Conservation (phyloP, 208 protist species). For the Leishmania guyanensis region DNA sequence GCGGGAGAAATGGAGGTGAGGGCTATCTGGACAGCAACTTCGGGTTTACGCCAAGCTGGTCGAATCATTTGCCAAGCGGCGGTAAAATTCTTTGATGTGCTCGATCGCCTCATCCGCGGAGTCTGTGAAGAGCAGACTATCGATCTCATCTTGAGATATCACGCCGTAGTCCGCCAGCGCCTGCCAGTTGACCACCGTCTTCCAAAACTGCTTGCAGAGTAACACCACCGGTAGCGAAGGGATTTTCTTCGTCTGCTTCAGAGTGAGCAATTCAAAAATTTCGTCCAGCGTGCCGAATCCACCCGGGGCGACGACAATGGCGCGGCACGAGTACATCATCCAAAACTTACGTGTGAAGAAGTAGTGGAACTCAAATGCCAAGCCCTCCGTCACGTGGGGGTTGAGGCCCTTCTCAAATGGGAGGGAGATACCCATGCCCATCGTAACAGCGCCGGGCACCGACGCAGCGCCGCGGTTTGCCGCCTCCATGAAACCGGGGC, state of each 20-base stretch:
- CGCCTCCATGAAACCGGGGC: conserved; percentile 94
- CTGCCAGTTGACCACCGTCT: conserved; percentile 89
- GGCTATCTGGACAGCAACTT: background rate
- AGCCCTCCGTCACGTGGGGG: conserved; percentile 75
- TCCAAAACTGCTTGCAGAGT: conserved; percentile 86
- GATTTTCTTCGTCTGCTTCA: conserved; percentile 92
- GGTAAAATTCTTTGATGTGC: conserved; percentile 72
- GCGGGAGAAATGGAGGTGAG: background rate
- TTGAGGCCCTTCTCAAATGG: conserved; percentile 94
- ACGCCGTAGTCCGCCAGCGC: conserved; percentile 85
- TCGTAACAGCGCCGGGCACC: conserved; percentile 73
- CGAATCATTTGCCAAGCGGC: conserved; percentile 9
- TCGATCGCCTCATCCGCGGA: conserved; percentile 78
- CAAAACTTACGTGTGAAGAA: conserved; percentile 96
- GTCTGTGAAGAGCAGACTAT: conserved; percentile 88
- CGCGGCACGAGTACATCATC: conserved; percentile 95
- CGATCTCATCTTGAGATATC: conserved; percentile 85
- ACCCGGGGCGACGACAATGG: conserved; percentile 88
- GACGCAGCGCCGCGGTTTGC: conserved; percentile 87
- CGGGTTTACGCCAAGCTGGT: background rate
- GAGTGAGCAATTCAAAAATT: conserved; percentile 91
- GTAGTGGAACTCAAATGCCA: conserved; percentile 95
- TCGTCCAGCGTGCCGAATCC: conserved; percentile 94
- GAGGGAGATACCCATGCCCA: conserved; percentile 94
- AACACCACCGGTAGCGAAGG: conserved; percentile 88